These are phyloP conservation scores for Metarhizium rileyi DNA, from an alignment of 2,329 filamentous ascomycete genomes.

Conservation along the genomic window DNA sequence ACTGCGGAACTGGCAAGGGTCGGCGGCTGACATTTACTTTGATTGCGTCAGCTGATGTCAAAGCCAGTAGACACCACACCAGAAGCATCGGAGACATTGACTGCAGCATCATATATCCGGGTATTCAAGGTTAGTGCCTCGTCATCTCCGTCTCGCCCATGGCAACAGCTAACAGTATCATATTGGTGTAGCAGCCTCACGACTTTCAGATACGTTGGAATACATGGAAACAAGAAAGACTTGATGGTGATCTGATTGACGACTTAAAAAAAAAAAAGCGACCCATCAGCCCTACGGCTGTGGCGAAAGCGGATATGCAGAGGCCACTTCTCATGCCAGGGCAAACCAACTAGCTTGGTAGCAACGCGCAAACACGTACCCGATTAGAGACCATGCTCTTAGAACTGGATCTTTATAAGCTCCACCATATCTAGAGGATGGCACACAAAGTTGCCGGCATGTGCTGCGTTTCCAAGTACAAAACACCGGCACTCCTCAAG, in stretches of 20 bases:
- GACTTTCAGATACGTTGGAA: constrained; percentile 9
- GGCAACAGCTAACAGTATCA: constrained; percentile 7
- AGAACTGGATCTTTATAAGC: too few species aligned
- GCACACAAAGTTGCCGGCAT: too few species aligned
- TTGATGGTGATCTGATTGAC: constrained; percentile 4
- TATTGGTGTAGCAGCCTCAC: constrained; percentile 1
- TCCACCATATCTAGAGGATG: too few species aligned
- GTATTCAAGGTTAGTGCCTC: constrained; percentile 2
- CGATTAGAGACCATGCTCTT: too few species aligned
- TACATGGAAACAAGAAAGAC: constrained; percentile 6
- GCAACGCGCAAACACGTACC: too few species aligned
- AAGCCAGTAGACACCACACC: constrained; percentile 2
- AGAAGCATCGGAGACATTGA: constrained; percentile 6
- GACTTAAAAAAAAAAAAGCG: not conserved
- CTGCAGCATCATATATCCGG: constrained; percentile 8
- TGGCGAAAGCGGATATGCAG: too few species aligned
- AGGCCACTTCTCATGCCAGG: too few species aligned
- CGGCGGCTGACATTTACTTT: constrained; percentile 7
- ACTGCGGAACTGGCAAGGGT: constrained; percentile 10
- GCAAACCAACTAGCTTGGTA: too few species aligned
- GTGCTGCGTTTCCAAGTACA: too few species aligned
- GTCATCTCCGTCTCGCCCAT: constrained; percentile 4
- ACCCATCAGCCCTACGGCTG: too few species aligned
- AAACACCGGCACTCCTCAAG: too few species aligned
- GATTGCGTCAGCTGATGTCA: not conserved